Evolutionary conservation across 768 basidiomycete species (phyloP).

Genomic region (Cyclocybe cylindracea): DNA sequence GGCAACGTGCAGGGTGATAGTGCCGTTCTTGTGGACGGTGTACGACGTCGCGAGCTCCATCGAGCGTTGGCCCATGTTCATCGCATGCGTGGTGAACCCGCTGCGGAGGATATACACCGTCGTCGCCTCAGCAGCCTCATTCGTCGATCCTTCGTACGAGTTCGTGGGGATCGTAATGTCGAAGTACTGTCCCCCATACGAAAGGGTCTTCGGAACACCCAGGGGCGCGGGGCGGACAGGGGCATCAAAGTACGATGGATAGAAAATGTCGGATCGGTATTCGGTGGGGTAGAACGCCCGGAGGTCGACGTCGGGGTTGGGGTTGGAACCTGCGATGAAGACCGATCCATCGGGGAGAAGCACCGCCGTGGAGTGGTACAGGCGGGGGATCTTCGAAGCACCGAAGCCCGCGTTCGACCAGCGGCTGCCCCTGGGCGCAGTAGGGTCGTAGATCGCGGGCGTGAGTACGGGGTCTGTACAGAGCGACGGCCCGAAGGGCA

Average conservation of each 20-base stretch:
- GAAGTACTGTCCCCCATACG: conserved; percentile 84
- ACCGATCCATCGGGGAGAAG: conserved; percentile 89
- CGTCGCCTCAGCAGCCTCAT: conserved; percentile 71
- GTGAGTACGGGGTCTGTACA: conserved; percentile 77
- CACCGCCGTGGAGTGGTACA: conserved; percentile 92
- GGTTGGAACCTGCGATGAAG: conserved; percentile 90
- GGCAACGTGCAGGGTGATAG: conserved; percentile 75
- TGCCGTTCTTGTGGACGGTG: conserved; percentile 72
- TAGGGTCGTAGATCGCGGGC: conserved; percentile 83
- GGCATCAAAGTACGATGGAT: conserved; percentile 84
- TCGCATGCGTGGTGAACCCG: conserved; percentile 82
- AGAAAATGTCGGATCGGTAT: conserved; percentile 86
- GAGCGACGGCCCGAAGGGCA: conserved; percentile 75
- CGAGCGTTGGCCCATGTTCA: conserved; percentile 85
- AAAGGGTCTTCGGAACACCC: conserved; percentile 68
- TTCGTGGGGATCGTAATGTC: conserved; percentile 67
- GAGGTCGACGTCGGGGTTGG: conserved; percentile 80
- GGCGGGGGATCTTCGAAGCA: conserved; percentile 65
- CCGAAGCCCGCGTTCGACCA: conserved; percentile 72
- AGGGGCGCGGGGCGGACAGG: conserved; percentile 65
- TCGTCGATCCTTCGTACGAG: conserved; percentile 66
- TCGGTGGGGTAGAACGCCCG: conserved; percentile 67
- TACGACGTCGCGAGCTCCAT: conserved; percentile 84
- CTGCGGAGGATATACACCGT: conserved; percentile 77
- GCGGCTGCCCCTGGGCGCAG: conserved; percentile 66